Percentiles rank a stretch among this genome's conserved stretches.
These are phyloP conservation scores for Pseudonitzschia pungens DNA, from an alignment of 108 stramenopile genomes.

Conservation along the genomic window DNA sequence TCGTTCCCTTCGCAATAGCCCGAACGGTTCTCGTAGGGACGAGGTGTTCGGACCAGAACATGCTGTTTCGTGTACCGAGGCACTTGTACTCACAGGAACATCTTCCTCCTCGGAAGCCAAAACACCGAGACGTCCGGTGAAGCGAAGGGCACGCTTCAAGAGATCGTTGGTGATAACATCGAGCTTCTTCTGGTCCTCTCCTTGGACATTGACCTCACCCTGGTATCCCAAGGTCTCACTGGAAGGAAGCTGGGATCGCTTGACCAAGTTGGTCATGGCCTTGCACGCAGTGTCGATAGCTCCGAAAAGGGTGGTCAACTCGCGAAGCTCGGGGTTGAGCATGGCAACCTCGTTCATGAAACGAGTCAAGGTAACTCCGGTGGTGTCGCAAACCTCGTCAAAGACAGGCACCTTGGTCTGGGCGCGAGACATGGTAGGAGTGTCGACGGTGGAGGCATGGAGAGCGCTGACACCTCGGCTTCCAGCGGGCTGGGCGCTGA, in stretches of 20 bases:
- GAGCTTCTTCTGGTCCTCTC: conserved; percentile 88
- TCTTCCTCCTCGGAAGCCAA: conserved; percentile 85
- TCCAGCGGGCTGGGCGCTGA: not conserved
- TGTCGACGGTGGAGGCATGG: not conserved
- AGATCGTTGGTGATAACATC: conserved; percentile 97
- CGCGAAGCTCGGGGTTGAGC: conserved; percentile 65
- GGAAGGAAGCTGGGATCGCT: conserved; percentile 65
- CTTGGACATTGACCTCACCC: conserved; percentile 81
- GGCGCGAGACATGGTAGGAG: conserved; percentile 7
- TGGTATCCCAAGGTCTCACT: conserved; percentile 69
- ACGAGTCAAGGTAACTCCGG: conserved; percentile 65
- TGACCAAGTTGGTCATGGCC: conserved; percentile 62
- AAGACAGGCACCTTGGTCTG: conserved; percentile 53
- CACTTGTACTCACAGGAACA: conserved; percentile 62
- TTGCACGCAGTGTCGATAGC: conserved; percentile 88
- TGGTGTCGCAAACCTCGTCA: conserved; percentile 76
- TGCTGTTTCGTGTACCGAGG: not conserved
- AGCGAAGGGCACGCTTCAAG: conserved; percentile 92
- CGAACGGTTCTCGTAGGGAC: too few relatives aligned
- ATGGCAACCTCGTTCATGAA: conserved; percentile 76
- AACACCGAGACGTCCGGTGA: conserved; percentile 78
- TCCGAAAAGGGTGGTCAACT: conserved; percentile 76
- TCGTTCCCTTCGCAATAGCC: too few relatives aligned
- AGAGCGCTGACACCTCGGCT: not conserved
- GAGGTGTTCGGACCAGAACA: too few relatives aligned